phyloP scores from a whole-genome alignment of 1,284 basidiomycete genomes.

The Xerocomus nothofagi region DNA sequence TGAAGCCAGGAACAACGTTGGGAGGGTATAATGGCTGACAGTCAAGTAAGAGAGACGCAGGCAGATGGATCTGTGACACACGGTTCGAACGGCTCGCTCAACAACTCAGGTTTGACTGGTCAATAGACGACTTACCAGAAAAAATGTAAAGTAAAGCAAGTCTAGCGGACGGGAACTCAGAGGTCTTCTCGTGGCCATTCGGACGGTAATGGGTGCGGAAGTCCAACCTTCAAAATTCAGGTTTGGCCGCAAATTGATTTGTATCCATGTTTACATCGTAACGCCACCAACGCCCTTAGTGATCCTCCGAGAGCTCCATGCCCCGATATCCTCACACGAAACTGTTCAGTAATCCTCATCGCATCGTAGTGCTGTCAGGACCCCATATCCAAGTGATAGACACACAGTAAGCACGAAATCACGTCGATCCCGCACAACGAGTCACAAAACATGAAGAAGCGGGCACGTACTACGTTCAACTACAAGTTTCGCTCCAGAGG shows the following conservation, averaged over 20 bases:
- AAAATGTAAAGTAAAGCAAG: constrained; percentile 63
- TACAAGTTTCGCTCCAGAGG: constrained; percentile 31
- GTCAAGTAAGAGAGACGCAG: constrained; percentile 64
- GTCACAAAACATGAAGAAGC: constrained; percentile 42
- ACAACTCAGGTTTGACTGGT: background rate
- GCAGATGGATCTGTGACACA: constrained; percentile 54
- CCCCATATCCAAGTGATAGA: constrained; percentile 61
- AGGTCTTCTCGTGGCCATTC: constrained; percentile 26
- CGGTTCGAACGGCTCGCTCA: background rate
- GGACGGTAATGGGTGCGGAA: background rate
- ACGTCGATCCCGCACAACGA: background rate
- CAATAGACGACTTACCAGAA: constrained; percentile 44
- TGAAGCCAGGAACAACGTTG: constrained; percentile 44
- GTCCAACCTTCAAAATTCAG: too few species aligned
- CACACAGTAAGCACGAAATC: constrained; percentile 39
- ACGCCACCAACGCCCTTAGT: too few species aligned
- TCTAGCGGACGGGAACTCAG: constrained; percentile 59
- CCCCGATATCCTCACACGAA: constrained; percentile 46
- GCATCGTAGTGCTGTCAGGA: constrained; percentile 51
- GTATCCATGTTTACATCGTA: background rate
- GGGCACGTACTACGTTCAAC: constrained; percentile 54
- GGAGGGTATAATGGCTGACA: constrained; percentile 68
- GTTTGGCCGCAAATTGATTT: too few species aligned
- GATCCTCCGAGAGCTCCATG: too few species aligned
- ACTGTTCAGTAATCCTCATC: constrained; percentile 41